Conservation (phyloP, 257 asterid species). For the Lycium ferocissimum region DNA sequence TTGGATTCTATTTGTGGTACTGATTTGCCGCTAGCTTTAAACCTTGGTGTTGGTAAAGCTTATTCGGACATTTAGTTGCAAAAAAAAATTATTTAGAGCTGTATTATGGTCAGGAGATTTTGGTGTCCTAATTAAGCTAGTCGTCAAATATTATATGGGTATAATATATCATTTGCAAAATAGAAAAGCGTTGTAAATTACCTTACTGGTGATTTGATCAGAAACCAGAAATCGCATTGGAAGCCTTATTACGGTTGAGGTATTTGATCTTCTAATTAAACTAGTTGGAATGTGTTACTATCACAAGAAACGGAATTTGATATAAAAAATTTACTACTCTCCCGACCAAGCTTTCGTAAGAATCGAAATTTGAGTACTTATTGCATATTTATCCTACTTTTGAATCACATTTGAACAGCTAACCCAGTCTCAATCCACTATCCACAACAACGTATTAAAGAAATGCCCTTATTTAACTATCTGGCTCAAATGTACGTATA, state of each 20-base stretch:
- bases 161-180: background rate
- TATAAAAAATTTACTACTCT: no score
- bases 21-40: background rate
- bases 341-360: no score
- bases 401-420: no score
- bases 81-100: background rate
- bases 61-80: background rate
- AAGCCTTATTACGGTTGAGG: background rate
- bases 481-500: no score
- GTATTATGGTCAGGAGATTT: background rate
- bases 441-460: no score
- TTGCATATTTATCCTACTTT: no score
- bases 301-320: background rate
- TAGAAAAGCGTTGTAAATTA: background rate
- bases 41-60: background rate
- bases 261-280: background rate
- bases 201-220: background rate
- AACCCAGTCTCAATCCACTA: background rate
- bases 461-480: no score
- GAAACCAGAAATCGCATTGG: background rate
- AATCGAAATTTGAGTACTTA: no score
- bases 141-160: background rate
- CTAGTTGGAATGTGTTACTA: background rate
- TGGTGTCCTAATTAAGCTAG: background rate
- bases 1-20: constrained; percentile 16